Percentiles rank a stretch among this genome's conserved stretches.
Evolutionary conservation across 208 protist species (phyloP).

Genomic region (Trypanosomatidae sp.): DNA sequence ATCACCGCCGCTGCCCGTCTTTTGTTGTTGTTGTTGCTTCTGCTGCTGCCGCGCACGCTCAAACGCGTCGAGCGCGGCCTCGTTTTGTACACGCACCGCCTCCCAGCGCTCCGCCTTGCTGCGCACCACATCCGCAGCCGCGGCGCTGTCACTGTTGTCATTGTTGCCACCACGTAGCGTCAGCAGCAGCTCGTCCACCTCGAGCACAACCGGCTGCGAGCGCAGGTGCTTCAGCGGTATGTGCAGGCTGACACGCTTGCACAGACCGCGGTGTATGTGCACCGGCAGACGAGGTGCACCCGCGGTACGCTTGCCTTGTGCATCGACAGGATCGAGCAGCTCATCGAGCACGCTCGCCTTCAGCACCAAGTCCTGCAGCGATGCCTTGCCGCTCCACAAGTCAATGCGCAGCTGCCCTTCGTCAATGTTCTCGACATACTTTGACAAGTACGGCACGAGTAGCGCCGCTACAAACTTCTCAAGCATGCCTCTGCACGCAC

Average conservation of each 20-base stretch:
- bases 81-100: constrained; percentile 26
- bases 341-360: constrained; percentile 44
- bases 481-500: constrained; percentile 59
- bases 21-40: constrained; percentile 6
- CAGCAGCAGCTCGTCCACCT: constrained; percentile 67
- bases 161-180: constrained; percentile 21
- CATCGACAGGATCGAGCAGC: constrained; percentile 12
- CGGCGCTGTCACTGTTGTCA: constrained; percentile 1
- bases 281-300: constrained; percentile 6
- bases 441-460: constrained; percentile 72
- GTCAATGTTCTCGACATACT: constrained; percentile 81
- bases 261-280: constrained; percentile 56
- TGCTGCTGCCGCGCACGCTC: constrained; percentile 46
- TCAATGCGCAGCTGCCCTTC: constrained; percentile 56
- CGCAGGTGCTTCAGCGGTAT: constrained; percentile 70
- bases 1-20: constrained; percentile 2
- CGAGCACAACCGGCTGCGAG: constrained; percentile 66
- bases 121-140: background rate
- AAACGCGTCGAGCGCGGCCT: constrained; percentile 43
- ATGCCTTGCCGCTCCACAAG: constrained; percentile 74
- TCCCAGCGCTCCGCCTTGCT: constrained; percentile 41
- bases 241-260: constrained; percentile 54
- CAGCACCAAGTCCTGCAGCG: constrained; percentile 63
- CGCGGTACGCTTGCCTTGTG: background rate
- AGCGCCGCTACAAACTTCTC: constrained; percentile 73